Base-by-base conservation (phyloP, 345 rosid genomes). In the Syzygium grande region DNA sequence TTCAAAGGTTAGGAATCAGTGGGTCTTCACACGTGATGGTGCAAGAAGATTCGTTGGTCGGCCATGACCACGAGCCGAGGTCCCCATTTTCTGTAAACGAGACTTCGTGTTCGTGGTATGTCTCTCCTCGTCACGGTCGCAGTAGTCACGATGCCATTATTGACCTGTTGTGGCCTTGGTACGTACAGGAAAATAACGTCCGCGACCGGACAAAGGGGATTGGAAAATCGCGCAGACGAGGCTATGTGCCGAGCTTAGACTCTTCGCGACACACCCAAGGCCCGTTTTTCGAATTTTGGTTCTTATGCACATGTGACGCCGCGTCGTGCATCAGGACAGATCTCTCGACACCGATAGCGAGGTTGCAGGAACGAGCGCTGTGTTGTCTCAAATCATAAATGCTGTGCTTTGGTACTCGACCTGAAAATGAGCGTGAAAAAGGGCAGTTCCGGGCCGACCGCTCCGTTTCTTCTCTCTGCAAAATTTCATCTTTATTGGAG, bases 221-320 rank as follows among this genome's bases (percentile, higher is more conserved):
- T 34, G 73, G 13, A n/a, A 52, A 61, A 61, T n/a, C 43, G 43
- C 6, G 43, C 43, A 1, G 43, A 41, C n/a, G n/a, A n/a, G n/a
- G n/a, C n/a, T n/a, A n/a, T 41, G 43, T 41, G 43, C 43, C 43
- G 43, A 8, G 27, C 59, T 4, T 8, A 4, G 59, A 12, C 27
- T 5, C 30, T 22, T 56, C 51, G 51, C 14, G 38, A 5, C 83
- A 5, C 25, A 19, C 27, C 27, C 2, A 11, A 38, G 23, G 49
- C 49, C 46, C 49, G 49, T 2, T 21, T 21, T 5, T 2, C 19
- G 5, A 73, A 19, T 17, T 17, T 0, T 5, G 2, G 23, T 2
- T 4, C 79, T 6, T 2, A 6, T 11, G 46, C 13, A 34, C 46
- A 1, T 17, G 1, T 1, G 49, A 38, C 2, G 83, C 0, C 2